Conservation (phyloP, 1,284 basidiomycete genomes). For the Tilletia walkeri region DNA sequence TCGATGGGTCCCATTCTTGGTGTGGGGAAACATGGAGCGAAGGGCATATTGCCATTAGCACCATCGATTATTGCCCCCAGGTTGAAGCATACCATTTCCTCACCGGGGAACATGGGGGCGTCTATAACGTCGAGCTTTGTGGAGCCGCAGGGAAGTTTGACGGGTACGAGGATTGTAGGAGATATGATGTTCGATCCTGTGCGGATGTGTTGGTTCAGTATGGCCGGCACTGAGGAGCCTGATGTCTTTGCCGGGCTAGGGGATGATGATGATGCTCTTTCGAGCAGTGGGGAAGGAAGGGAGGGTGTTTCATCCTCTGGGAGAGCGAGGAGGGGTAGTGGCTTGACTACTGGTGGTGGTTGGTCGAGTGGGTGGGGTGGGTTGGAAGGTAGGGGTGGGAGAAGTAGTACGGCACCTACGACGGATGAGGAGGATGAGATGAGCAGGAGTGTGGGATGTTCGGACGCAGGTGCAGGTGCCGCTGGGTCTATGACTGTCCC, state of each 20-base stretch:
- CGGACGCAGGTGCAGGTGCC: neutral
- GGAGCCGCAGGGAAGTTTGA: neutral
- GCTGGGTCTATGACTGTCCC: neutral
- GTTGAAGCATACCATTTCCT: neutral
- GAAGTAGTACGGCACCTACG: conserved; percentile 1
- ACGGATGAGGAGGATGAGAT: conserved; percentile 17
- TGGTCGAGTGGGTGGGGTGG: conserved; percentile 16
- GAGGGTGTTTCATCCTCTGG: neutral
- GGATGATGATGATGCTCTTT: conserved; percentile 10
- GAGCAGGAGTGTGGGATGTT: conserved; percentile 14
- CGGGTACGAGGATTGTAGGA: conserved; percentile 77
- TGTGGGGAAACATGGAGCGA: too few species aligned
- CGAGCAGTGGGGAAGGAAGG: neutral
- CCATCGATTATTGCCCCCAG: neutral
- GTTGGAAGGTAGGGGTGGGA: neutral
- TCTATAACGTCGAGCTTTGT: neutral
- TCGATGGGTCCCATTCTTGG: neutral
- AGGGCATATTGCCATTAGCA: too few species aligned
- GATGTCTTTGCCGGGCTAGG: conserved; percentile 37
- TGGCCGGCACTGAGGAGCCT: conserved; percentile 75
- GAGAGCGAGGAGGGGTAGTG: neutral
- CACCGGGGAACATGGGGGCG: neutral
- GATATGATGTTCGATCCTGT: conserved; percentile 95
- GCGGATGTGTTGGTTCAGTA: conserved; percentile 82
- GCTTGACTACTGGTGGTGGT: neutral